Conservation (phyloP, 2,329 filamentous ascomycete species). For the Chrysosporium queenslandicum region DNA sequence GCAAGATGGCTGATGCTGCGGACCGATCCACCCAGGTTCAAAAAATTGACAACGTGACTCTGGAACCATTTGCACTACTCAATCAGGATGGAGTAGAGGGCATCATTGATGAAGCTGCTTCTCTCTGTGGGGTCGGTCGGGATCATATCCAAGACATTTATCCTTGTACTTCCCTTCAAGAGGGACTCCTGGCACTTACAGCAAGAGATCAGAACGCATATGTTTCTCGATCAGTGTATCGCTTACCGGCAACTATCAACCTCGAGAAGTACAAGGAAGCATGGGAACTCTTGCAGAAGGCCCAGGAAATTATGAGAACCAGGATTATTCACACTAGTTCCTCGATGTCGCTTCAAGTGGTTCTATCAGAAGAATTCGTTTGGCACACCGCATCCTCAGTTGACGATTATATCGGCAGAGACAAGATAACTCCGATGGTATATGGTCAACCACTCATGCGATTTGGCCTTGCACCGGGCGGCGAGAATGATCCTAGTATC, state of each 20-base stretch:
- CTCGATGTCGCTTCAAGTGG: not conserved
- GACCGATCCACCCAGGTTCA: not conserved
- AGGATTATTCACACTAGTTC: slow-evolving; percentile 22
- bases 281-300: slow-evolving; percentile 28
- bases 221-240: slow-evolving; percentile 29
- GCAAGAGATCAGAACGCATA: slow-evolving; percentile 31
- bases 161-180: slow-evolving; percentile 31
- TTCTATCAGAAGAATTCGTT: not conserved
- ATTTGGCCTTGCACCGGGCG: slow-evolving; percentile 14
- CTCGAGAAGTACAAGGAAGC: slow-evolving; percentile 28
- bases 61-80: slow-evolving; percentile 15
- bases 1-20: slow-evolving; percentile 25
- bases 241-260: slow-evolving; percentile 21
- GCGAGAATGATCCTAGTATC: too few relatives aligned
- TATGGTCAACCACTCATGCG: slow-evolving; percentile 6
- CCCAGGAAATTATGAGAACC: slow-evolving; percentile 35
- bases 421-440: not conserved
- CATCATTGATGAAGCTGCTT: slow-evolving; percentile 2
- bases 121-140: slow-evolving; percentile 15
- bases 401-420: not conserved
- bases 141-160: slow-evolving; percentile 23
- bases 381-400: not conserved
- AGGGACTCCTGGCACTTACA: slow-evolving; percentile 33
- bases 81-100: not conserved
- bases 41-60: too few relatives aligned